Conservation (phyloP, 2,329 filamentous ascomycete genomes). For the Dryadomyces sulphureus region DNA sequence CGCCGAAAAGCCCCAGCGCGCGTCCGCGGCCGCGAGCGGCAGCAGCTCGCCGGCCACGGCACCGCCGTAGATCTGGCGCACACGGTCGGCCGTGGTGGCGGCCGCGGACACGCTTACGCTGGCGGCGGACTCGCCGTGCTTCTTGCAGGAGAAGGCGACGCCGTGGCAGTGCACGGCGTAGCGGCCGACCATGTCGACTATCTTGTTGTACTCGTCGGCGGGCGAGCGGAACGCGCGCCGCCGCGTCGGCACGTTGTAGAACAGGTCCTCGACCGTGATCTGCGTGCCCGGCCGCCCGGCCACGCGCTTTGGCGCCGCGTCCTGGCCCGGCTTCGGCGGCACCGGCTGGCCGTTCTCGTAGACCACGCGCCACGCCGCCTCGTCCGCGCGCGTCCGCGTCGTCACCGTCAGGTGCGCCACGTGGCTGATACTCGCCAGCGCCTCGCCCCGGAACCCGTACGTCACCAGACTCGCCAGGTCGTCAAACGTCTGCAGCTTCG, state of each 20-base stretch:
- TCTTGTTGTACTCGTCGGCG: constrained; percentile 94
- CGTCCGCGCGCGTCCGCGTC: constrained; percentile 79
- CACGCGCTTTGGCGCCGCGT: constrained; percentile 69
- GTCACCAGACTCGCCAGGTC: constrained; percentile 81
- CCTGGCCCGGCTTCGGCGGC: constrained; percentile 77
- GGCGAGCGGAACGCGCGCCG: constrained; percentile 79
- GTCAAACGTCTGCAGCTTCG: constrained; percentile 86
- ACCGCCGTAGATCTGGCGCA: constrained; percentile 78
- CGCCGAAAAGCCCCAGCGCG: constrained; percentile 71
- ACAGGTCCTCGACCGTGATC: constrained; percentile 91
- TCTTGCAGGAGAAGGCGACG: constrained; percentile 95
- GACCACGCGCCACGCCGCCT: constrained; percentile 77
- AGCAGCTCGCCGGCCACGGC: constrained; percentile 79
- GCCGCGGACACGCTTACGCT: constrained; percentile 65
- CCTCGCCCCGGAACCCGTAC: constrained; percentile 96
- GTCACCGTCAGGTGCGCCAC: constrained; percentile 93
- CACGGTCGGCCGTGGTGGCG: constrained; percentile 63
- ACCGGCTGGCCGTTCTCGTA: constrained; percentile 73
- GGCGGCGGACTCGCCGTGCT: constrained; percentile 74
- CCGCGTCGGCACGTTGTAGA: constrained; percentile 88
- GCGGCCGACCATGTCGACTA: constrained; percentile 82
- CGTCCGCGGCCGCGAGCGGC: constrained; percentile 55
- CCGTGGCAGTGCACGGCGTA: constrained; percentile 85
- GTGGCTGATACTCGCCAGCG: constrained; percentile 92
- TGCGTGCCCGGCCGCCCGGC: constrained; percentile 85